Conservation (phyloP, 2,329 filamentous ascomycete species). For the Cladosporium colombiae region DNA sequence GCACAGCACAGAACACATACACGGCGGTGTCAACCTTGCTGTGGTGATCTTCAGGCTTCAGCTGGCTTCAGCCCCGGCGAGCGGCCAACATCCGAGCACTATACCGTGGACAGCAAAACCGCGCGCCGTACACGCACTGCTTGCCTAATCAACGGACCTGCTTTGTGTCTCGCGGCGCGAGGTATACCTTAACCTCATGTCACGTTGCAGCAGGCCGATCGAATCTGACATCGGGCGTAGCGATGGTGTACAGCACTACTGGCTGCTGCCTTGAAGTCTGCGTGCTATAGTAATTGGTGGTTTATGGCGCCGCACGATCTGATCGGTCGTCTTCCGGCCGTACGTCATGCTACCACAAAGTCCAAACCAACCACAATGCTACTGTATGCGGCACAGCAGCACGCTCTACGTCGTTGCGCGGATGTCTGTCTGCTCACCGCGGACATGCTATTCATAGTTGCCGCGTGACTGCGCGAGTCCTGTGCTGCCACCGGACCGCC, state of each 20-base stretch:
- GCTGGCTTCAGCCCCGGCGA: slow-evolving; percentile 17
- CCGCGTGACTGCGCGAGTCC: slow-evolving; percentile 12
- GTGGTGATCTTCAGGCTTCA: slow-evolving; percentile 16
- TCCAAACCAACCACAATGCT: not conserved
- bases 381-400: not conserved
- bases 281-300: not conserved
- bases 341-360: slow-evolving; percentile 13
- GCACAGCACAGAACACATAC: not conserved
- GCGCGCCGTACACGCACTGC: slow-evolving; percentile 16
- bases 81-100: slow-evolving; percentile 5
- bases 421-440: not conserved
- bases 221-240: slow-evolving; percentile 14
- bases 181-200: slow-evolving; percentile 4
- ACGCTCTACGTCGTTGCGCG: not conserved
- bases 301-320: slow-evolving; percentile 4
- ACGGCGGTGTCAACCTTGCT: slow-evolving; percentile 5
- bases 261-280: not conserved
- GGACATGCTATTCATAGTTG: slow-evolving; percentile 16
- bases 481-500: not conserved
- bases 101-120: slow-evolving; percentile 12
- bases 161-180: slow-evolving; percentile 3
- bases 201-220: slow-evolving; percentile 19
- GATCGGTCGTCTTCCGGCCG: not conserved
- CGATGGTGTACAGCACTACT: not conserved
- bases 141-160: slow-evolving; percentile 14